phyloP scores from a whole-genome alignment of 352 stramenopile genomes.

The Phytophthora aleatoria region DNA sequence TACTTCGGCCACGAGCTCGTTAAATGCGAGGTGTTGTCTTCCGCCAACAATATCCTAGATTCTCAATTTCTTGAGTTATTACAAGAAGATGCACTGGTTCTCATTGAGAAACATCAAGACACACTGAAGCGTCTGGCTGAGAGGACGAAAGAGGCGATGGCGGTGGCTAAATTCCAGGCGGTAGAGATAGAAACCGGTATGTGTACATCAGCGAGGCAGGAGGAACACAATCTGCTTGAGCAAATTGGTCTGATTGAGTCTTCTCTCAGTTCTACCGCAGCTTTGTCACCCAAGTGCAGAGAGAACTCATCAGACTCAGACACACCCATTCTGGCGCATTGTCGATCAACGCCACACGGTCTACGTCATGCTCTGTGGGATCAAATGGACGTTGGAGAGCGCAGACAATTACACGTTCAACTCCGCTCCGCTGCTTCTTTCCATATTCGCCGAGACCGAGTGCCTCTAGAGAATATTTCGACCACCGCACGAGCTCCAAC shows the following conservation, averaged over 20 bases:
- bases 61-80: conserved; percentile 33
- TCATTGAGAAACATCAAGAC: conserved; percentile 37
- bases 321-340: conserved; percentile 35
- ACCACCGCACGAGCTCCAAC: conserved; percentile 16
- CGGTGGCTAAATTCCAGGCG: conserved; percentile 25
- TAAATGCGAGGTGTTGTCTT: conserved; percentile 19
- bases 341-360: conserved; percentile 33
- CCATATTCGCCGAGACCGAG: conserved; percentile 40
- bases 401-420: conserved; percentile 34
- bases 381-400: conserved; percentile 27
- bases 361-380: conserved; percentile 41
- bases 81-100: conserved; percentile 41
- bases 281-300: neutral
- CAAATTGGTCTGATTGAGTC: conserved; percentile 32
- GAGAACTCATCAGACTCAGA: neutral
- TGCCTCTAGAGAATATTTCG: conserved; percentile 6
- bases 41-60: neutral
- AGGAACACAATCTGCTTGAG: conserved; percentile 23
- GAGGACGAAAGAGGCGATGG: conserved; percentile 42
- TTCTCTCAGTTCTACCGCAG: conserved; percentile 1
- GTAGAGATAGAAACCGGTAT: conserved; percentile 4
- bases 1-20: conserved; percentile 47
- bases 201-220: neutral
- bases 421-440: conserved; percentile 36
- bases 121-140: conserved; percentile 30